These are phyloP conservation scores for Leccinum cinnamomeum DNA, from an alignment of 1,284 basidiomycete genomes.

Conservation along the genomic window DNA sequence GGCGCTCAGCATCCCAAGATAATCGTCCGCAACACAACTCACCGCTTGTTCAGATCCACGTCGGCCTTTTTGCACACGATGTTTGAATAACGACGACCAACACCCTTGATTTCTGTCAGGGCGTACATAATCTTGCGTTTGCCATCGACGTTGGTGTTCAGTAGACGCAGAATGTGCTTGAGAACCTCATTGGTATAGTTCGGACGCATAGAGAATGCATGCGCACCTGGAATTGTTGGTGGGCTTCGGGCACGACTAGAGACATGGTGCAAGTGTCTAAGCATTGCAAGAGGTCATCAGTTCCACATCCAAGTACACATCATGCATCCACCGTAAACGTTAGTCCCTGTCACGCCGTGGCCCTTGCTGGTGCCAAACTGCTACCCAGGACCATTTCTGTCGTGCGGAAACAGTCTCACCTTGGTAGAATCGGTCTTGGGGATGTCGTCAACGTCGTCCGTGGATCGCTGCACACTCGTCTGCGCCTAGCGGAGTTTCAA, in stretches of 20 bases:
- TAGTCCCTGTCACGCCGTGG: background rate
- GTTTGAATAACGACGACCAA: slow-evolving; percentile 98
- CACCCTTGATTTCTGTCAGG: slow-evolving; percentile 99
- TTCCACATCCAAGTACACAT: slow-evolving; percentile 10
- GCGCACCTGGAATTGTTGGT: slow-evolving; percentile 87
- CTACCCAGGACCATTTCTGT: background rate
- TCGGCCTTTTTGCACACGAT: slow-evolving; percentile 99
- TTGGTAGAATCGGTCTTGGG: slow-evolving; percentile 23
- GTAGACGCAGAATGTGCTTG: slow-evolving; percentile 95
- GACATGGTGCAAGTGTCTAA: slow-evolving; percentile 60
- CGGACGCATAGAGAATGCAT: background rate
- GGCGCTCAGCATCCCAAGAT: slow-evolving; percentile 2
- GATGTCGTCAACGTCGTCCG: slow-evolving; percentile 19
- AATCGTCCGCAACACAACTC: slow-evolving; percentile 34
- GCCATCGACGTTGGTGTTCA: slow-evolving; percentile 99
- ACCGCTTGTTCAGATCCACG: slow-evolving; percentile 99
- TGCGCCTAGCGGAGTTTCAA: slow-evolving; percentile 23
- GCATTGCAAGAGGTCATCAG: slow-evolving; percentile 16
- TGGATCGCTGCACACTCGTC: slow-evolving; percentile 4
- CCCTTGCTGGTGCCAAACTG: background rate
- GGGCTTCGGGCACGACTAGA: slow-evolving; percentile 89
- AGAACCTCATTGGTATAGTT: slow-evolving; percentile 7
- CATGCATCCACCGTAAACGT: slow-evolving; percentile 22
- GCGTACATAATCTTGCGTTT: slow-evolving; percentile 99
- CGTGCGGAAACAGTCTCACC: slow-evolving; percentile 23